Evolutionary conservation across 768 basidiomycete genomes (phyloP), one percentile per base, ranked within the genome.

Genomic region (Mrakia gelida): DNA sequence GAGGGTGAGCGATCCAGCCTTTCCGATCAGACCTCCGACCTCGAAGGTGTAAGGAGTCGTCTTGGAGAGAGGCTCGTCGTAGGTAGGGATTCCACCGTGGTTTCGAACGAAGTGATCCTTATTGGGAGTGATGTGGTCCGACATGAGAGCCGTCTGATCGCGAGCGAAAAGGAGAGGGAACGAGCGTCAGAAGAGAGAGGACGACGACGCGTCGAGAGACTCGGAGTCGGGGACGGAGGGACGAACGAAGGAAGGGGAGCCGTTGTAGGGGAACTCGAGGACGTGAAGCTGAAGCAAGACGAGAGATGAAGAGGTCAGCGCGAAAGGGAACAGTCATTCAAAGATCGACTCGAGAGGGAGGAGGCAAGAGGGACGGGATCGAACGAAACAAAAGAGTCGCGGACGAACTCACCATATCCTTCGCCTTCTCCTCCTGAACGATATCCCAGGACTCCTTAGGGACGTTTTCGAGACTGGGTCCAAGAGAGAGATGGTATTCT

Each of bases 211-310:
- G 59, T n/a, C 7, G 59, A 59, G 18, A 52, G 18, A 38, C 8
- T 38, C 8, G 4, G 49, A 59, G 59, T 11, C 45, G 26, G n/a
- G n/a, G n/a, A n/a, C n/a, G n/a, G n/a, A 16, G 2, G 26, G 26
- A 26, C 59, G 6, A 3, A 59, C 59, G 18, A 86, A 83, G 28
- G 83, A 85, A 11, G 88, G 88, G 80, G 89, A 88, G 45, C 88
- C 88, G 80, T 89, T 89, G 81, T 88, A 88, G 11, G 88, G 88
- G 81, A 89, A 89, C 81, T 88, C 87, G 32, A 88, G 83, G 30
- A 89, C 82, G 79, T 88, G 87, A 43, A 70, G 67, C 68, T 43
- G 26, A n/a, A 34, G 26, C n/a, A n/a, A 18, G 41, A 41, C 8
- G 18, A 67, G 34, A 18, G 5, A 8, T 11, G 10, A 43, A 71